phyloP scores from a whole-genome alignment of 345 rosid species.

The Syzygium grande region DNA sequence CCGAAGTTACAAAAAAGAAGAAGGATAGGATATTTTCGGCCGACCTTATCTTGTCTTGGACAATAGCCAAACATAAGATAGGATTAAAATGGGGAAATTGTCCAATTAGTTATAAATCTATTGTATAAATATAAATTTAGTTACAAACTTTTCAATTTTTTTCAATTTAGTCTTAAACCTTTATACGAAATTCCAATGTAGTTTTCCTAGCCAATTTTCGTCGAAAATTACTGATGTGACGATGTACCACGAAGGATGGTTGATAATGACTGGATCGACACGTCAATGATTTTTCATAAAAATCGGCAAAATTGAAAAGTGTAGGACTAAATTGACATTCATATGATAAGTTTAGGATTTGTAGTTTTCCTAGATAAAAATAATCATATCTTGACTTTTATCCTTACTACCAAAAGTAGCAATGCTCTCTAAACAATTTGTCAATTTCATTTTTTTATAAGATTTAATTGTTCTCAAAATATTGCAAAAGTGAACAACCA shows the following conservation, averaged over 20 bases:
- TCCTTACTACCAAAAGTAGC: neutral
- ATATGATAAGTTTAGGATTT: too few species aligned
- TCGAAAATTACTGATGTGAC: too few species aligned
- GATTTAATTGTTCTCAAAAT: neutral
- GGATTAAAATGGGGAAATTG: neutral
- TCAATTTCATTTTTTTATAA: neutral
- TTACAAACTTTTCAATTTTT: too few species aligned
- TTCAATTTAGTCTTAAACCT: rapidly evolving
- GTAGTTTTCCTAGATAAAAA: neutral
- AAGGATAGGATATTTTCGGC: neutral
- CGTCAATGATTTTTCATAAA: rapidly evolving
- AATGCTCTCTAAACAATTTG: neutral
- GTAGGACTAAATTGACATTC: too few species aligned
- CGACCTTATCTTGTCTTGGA: neutral
- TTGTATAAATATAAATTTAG: rapidly evolving
- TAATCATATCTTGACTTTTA: too few species aligned
- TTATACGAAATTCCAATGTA: neutral
- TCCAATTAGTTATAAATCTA: neutral
- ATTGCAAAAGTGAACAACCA: neutral
- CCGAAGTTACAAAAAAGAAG: neutral
- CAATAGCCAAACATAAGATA: neutral
- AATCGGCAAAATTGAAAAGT: neutral
- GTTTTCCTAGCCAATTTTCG: rapidly evolving
- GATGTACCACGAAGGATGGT: too few species aligned
- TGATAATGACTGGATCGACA: too few species aligned